These are phyloP conservation scores for Plasmodium gonderi DNA, from an alignment of 169 alveolate species.

Conservation along the genomic window DNA sequence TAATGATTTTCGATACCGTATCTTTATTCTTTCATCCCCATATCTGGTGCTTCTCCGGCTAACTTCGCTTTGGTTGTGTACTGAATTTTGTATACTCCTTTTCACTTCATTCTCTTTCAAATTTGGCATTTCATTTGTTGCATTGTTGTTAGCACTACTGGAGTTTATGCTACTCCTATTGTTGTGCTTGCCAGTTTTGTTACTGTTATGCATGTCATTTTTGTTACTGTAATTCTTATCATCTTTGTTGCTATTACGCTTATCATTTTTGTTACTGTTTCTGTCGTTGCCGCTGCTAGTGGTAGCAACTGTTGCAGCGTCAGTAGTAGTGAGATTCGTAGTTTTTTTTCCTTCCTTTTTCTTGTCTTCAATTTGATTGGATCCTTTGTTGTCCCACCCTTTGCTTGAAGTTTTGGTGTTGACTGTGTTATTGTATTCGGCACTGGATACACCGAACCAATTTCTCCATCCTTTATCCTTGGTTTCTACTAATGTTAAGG, in stretches of 20 bases:
- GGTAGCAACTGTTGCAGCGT: background rate
- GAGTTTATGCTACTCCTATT: background rate
- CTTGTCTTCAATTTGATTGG: background rate
- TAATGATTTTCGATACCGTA: constrained; percentile 83
- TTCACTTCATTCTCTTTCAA: background rate
- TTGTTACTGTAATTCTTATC: too few species aligned
- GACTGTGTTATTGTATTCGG: constrained; percentile 31
- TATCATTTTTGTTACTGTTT: background rate
- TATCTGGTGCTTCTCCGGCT: constrained; percentile 47
- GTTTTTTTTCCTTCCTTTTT: constrained; percentile 14
- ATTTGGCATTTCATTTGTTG: background rate
- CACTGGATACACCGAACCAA: constrained; percentile 73
- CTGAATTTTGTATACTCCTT: background rate
- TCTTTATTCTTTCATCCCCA: constrained; percentile 34
- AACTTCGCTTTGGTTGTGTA: constrained; percentile 26
- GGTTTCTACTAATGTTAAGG: constrained; percentile 33
- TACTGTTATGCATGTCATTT: too few species aligned
- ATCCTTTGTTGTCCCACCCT: constrained; percentile 9
- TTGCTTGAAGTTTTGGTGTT: background rate
- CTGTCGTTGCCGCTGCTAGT: background rate
- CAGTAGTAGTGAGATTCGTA: background rate
- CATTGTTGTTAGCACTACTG: background rate
- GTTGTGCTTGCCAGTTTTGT: too few species aligned
- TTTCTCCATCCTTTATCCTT: constrained; percentile 75
- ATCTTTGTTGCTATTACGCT: too few species aligned